These are phyloP conservation scores for Solanum chacoense DNA, from an alignment of 305 asterid species.

Conservation along the genomic window DNA sequence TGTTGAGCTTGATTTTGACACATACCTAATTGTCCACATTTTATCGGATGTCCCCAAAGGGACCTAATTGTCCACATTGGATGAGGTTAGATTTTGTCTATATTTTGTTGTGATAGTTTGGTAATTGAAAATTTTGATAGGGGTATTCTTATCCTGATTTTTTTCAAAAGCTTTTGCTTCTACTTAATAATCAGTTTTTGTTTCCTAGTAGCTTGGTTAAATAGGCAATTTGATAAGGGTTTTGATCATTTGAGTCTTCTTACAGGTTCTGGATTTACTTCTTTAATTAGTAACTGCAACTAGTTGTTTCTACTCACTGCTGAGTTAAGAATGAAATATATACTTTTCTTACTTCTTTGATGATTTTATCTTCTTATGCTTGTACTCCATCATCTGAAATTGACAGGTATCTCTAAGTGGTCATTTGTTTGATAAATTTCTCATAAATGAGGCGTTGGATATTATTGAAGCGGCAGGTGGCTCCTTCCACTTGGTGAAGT, in stretches of 20 bases:
- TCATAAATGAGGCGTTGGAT: slow-evolving; percentile 89
- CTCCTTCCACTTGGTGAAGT: slow-evolving; percentile 85
- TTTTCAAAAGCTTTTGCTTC: background rate
- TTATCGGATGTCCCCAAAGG: too few species aligned
- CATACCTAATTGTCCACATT: background rate
- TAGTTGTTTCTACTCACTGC: background rate
- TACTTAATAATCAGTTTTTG: too few species aligned
- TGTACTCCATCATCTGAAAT: slow-evolving; percentile 5
- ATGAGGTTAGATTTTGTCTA: background rate
- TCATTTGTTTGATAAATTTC: slow-evolving; percentile 84
- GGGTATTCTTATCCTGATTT: background rate
- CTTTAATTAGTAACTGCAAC: background rate
- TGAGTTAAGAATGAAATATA: background rate
- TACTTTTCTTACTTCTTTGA: background rate
- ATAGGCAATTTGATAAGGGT: background rate
- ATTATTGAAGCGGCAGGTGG: slow-evolving; percentile 95
- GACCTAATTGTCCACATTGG: background rate
- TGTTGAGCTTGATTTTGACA: background rate
- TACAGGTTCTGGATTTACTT: background rate
- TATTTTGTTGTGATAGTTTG: background rate
- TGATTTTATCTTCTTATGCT: background rate
- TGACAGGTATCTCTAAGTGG: slow-evolving; percentile 82
- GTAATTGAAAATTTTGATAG: background rate
- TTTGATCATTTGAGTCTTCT: background rate
- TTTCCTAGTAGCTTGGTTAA: background rate